Conservation (phyloP, 116 monocot genomes). For the Cymodocea nodosa region DNA sequence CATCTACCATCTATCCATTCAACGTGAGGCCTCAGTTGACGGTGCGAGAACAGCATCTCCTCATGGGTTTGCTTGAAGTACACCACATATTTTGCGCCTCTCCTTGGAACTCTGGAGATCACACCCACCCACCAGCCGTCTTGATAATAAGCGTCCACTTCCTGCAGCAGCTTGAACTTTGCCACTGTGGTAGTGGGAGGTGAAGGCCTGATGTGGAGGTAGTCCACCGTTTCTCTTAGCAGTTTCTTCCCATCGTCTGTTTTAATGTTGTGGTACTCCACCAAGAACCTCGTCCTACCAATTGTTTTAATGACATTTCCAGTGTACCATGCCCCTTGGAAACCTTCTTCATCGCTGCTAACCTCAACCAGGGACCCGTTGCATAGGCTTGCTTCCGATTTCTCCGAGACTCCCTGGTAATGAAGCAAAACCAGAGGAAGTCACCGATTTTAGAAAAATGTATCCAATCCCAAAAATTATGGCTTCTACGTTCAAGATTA, state of each 20-base stretch:
- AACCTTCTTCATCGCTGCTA: slow-evolving; percentile 72
- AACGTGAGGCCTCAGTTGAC: slow-evolving; percentile 48
- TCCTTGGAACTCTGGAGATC: slow-evolving; percentile 38
- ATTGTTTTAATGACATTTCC: slow-evolving; percentile 31
- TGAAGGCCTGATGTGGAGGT: slow-evolving; percentile 41
- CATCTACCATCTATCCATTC: slow-evolving; percentile 64
- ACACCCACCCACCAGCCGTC: slow-evolving; percentile 89
- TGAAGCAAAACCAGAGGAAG: not conserved
- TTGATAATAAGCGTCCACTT: slow-evolving; percentile 60
- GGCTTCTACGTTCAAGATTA: not conserved
- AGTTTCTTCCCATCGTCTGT: slow-evolving; percentile 44
- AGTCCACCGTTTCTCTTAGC: slow-evolving; percentile 45
- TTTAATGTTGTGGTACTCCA: slow-evolving; percentile 43
- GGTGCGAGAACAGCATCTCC: slow-evolving; percentile 34
- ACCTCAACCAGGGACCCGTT: slow-evolving; percentile 49
- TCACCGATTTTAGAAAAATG: no score
- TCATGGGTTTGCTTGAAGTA: slow-evolving; percentile 59
- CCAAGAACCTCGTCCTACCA: slow-evolving; percentile 26
- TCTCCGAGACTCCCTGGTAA: not conserved
- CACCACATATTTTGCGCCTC: slow-evolving; percentile 32
- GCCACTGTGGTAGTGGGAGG: slow-evolving; percentile 20
- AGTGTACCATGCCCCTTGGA: slow-evolving; percentile 52
- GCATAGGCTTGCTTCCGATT: slow-evolving; percentile 9
- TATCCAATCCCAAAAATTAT: not conserved
- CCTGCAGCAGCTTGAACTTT: slow-evolving; percentile 50